phyloP scores from a whole-genome alignment of 257 asterid genomes.

The Eucommia ulmoides region DNA sequence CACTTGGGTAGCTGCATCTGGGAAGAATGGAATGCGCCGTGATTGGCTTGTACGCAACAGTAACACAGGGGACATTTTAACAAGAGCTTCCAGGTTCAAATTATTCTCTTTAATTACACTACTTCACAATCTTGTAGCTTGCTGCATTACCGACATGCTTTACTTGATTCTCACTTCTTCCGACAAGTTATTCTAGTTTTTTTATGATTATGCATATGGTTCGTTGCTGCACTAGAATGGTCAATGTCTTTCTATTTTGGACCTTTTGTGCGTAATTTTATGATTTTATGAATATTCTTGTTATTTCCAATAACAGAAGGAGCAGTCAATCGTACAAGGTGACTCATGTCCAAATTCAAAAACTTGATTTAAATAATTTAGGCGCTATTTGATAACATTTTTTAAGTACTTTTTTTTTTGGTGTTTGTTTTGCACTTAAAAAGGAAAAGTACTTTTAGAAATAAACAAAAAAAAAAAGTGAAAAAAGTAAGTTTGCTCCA shows the following conservation, averaged over 20 bases:
- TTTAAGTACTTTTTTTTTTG: too few relatives aligned
- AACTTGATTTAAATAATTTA: too few relatives aligned
- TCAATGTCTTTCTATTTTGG: not conserved
- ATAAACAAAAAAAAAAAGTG: too few relatives aligned
- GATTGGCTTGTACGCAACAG: conserved; percentile 90
- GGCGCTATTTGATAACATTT: too few relatives aligned
- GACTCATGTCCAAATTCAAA: too few relatives aligned
- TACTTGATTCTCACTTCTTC: not conserved
- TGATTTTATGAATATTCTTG: not conserved
- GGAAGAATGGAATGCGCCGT: conserved; percentile 97
- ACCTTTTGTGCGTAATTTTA: not conserved
- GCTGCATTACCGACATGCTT: not conserved
- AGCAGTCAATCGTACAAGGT: not conserved
- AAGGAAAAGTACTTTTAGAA: too few relatives aligned
- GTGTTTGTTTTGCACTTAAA: too few relatives aligned
- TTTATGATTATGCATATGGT: not conserved
- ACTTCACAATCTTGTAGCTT: too few relatives aligned
- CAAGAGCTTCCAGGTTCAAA: conserved; percentile 82
- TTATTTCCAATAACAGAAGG: not conserved
- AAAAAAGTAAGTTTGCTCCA: too few relatives aligned
- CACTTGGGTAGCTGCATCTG: conserved; percentile 95
- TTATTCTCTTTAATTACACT: not conserved
- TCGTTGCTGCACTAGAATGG: not conserved
- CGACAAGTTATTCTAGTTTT: not conserved
- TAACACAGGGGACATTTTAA: conserved; percentile 63